Conservation (phyloP, 257 asterid species). For the Coffea eugenioides region DNA sequence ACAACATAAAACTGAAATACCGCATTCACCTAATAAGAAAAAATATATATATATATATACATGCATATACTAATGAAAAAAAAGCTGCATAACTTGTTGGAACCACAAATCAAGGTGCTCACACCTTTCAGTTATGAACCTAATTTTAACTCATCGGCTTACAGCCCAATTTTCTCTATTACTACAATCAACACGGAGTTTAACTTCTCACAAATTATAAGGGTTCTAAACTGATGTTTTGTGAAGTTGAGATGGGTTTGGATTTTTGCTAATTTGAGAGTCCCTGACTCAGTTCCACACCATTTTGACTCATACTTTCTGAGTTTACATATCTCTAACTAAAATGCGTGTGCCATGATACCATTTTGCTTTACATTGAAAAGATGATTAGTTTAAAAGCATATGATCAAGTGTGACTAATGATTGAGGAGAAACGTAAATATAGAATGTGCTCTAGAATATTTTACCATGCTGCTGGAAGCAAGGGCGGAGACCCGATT, state of each 20-base stretch:
- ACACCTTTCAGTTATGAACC: neutral
- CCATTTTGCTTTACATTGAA: neutral
- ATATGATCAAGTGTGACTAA: neutral
- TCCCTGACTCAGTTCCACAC: neutral
- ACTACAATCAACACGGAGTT: neutral
- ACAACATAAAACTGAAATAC: too few species aligned
- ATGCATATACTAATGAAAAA: too few species aligned
- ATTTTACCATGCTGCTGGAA: constrained; percentile 61
- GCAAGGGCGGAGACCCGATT: too few species aligned
- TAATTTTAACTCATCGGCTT: neutral
- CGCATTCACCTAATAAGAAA: too few species aligned
- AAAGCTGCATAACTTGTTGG: neutral
- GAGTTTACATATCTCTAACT: too few species aligned
- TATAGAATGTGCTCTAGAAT: neutral
- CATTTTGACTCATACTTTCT: neutral
- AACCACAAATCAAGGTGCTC: neutral
- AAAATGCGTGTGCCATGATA: too few species aligned
- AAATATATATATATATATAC: too few species aligned
- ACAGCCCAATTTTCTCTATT: neutral
- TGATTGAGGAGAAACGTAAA: neutral
- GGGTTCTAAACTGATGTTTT: neutral
- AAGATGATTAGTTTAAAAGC: neutral
- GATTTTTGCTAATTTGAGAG: neutral
- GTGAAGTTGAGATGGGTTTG: neutral
- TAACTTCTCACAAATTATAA: neutral